phyloP scores from a whole-genome alignment of 345 rosid species.

The Eucalyptus pauciflora region DNA sequence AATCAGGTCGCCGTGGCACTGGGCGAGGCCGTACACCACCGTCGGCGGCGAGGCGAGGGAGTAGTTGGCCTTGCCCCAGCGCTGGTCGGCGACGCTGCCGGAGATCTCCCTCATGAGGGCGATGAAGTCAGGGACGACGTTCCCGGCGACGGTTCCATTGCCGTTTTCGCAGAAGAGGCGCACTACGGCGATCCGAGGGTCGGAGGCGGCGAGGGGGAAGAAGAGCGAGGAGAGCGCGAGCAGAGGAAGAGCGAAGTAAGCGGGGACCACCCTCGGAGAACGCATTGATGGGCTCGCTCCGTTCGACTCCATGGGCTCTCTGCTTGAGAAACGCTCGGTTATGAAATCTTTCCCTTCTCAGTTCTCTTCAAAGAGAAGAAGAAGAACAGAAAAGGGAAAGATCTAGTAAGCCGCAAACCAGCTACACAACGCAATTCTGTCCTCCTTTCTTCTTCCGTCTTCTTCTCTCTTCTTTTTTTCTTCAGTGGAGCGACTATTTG shows the following conservation, averaged over 20 bases:
- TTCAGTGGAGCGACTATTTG: neutral
- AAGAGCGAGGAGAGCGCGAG: neutral
- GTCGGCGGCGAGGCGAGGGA: slow-evolving; percentile 4
- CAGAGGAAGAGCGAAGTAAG: neutral
- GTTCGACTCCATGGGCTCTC: neutral
- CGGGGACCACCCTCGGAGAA: neutral
- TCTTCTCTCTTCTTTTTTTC: neutral
- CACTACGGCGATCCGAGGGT: neutral
- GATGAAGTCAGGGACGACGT: neutral
- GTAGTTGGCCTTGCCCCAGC: slow-evolving; percentile 3
- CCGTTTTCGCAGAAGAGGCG: neutral
- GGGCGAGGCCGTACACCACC: slow-evolving; percentile 15
- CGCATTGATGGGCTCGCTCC: neutral
- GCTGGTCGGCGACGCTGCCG: neutral
- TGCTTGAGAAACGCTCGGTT: neutral
- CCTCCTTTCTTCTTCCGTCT: too few relatives aligned
- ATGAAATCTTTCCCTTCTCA: neutral
- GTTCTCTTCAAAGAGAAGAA: neutral
- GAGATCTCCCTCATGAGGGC: slow-evolving; percentile 5
- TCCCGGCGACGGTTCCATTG: neutral
- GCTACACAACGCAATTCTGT: neutral
- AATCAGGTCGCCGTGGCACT: slow-evolving; percentile 37
- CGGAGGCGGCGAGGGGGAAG: neutral
- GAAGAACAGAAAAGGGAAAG: neutral
- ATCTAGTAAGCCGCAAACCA: neutral